phyloP scores from a whole-genome alignment of 2,329 filamentous ascomycete genomes.

The Ascosphaera pollenicola region DNA sequence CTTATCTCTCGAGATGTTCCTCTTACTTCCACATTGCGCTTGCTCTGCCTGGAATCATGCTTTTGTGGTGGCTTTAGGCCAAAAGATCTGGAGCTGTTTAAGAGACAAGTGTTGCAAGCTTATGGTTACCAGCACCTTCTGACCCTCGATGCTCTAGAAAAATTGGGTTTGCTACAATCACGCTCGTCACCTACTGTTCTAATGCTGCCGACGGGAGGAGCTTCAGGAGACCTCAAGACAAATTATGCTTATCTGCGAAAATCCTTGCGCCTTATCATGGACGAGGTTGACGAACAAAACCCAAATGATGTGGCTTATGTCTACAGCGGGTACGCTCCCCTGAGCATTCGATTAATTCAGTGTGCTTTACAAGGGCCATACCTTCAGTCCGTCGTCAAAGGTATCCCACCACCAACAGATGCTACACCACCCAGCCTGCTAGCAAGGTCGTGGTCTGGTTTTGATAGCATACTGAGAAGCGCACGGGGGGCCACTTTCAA shows the following conservation, averaged over 20 bases:
- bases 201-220: slow-evolving; percentile 48
- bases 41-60: slow-evolving; percentile 80
- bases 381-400: slow-evolving; percentile 46
- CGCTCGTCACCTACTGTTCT: slow-evolving; percentile 56
- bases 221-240: slow-evolving; percentile 48
- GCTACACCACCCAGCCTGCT: slow-evolving; percentile 31
- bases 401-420: slow-evolving; percentile 30
- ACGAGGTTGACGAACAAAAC: slow-evolving; percentile 88
- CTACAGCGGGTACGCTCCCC: slow-evolving; percentile 87
- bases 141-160: slow-evolving; percentile 72
- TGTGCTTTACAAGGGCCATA: slow-evolving; percentile 82
- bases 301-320: slow-evolving; percentile 95
- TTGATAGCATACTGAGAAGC: slow-evolving; percentile 78
- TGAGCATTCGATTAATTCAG: slow-evolving; percentile 79
- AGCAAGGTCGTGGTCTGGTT: slow-evolving; percentile 72
- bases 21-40: slow-evolving; percentile 55
- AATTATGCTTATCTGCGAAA: slow-evolving; percentile 83
- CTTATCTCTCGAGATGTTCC: slow-evolving; percentile 76
- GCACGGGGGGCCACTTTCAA: slow-evolving; percentile 79
- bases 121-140: slow-evolving; percentile 92
- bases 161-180: slow-evolving; percentile 64
- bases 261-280: slow-evolving; percentile 68
- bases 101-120: slow-evolving; percentile 66
- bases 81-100: slow-evolving; percentile 76
- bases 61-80: slow-evolving; percentile 72